A percentile compares a stretch with the other conserved stretches of the same genome.
These are phyloP conservation scores for Erucastrum elatum DNA, from an alignment of 345 rosid genomes.

Conservation along the genomic window DNA sequence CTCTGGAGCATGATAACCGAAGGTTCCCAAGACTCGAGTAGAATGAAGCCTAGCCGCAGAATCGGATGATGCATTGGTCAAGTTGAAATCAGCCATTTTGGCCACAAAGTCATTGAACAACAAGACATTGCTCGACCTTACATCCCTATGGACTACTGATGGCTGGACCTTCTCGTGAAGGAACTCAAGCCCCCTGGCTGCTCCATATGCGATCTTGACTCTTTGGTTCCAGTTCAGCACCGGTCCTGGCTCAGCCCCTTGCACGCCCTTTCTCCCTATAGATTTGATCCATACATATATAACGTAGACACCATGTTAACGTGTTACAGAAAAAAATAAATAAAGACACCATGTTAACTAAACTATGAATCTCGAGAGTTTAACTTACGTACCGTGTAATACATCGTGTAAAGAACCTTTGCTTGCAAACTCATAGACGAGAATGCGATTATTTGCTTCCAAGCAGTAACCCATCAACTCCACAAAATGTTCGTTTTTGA, in stretches of 20 bases:
- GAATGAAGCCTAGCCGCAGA: conserved; percentile 92
- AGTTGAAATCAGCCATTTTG: conserved; percentile 92
- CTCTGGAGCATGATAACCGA: conserved; percentile 99
- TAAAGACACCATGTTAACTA: background rate
- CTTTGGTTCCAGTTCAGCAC: conserved; percentile 87
- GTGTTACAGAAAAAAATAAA: no score
- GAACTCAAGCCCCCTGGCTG: conserved; percentile 90
- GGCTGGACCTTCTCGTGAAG: conserved; percentile 96
- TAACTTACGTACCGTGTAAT: conserved; percentile 61
- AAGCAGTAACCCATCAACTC: conserved; percentile 88
- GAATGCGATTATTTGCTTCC: conserved; percentile 70
- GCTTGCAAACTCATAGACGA: conserved; percentile 72
- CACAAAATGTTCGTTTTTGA: conserved; percentile 80
- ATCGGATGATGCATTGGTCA: conserved; percentile 86
- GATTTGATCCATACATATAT: background rate
- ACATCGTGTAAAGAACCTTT: conserved; percentile 93
- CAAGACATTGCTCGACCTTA: conserved; percentile 94
- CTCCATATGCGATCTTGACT: conserved; percentile 86
- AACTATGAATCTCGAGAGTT: background rate
- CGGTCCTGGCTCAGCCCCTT: conserved; percentile 96
- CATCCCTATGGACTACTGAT: conserved; percentile 85
- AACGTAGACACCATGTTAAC: background rate
- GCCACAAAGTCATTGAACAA: conserved; percentile 74
- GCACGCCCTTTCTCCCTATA: conserved; percentile 92
- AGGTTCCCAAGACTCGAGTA: conserved; percentile 94